Conservation (phyloP, 2,329 filamentous ascomycete species). For the Diplodia seriata region DNA sequence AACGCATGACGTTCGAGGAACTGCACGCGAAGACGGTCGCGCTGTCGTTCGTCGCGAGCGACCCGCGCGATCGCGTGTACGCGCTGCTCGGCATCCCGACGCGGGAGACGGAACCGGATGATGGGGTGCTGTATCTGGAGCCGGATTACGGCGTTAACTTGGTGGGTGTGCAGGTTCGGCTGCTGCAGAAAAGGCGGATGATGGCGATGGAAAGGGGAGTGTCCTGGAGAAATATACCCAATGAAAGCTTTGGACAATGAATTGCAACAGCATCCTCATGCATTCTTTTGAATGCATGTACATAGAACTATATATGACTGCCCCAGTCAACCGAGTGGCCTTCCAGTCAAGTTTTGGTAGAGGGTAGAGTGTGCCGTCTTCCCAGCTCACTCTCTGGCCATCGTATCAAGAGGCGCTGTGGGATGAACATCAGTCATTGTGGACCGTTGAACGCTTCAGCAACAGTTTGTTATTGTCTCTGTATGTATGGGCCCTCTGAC, state of each 20-base stretch:
- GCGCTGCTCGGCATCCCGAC: constrained; percentile 33
- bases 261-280: too few relatives aligned
- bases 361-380: too few relatives aligned
- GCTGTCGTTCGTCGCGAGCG: constrained; percentile 32
- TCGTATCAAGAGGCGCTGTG: too few relatives aligned
- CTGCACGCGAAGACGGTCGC: constrained; percentile 21
- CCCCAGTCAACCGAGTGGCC: too few relatives aligned
- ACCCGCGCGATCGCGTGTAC: constrained; percentile 35
- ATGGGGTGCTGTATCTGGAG: constrained; percentile 25
- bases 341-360: too few relatives aligned
- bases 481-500: constrained; percentile 5
- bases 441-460: too few relatives aligned
- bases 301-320: too few relatives aligned
- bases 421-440: too few relatives aligned
- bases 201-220: background rate
- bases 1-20: constrained; percentile 8
- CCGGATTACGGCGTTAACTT: constrained; percentile 33
- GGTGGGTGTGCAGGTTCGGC: background rate
- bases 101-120: constrained; percentile 24
- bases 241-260: too few relatives aligned
- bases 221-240: too few relatives aligned
- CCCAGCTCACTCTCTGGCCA: too few relatives aligned
- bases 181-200: constrained; percentile 1
- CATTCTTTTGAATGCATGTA: too few relatives aligned
- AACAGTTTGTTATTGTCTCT: background rate